Conservation (phyloP, 2,329 filamentous ascomycete genomes). For the Hypoxylon sp. region DNA sequence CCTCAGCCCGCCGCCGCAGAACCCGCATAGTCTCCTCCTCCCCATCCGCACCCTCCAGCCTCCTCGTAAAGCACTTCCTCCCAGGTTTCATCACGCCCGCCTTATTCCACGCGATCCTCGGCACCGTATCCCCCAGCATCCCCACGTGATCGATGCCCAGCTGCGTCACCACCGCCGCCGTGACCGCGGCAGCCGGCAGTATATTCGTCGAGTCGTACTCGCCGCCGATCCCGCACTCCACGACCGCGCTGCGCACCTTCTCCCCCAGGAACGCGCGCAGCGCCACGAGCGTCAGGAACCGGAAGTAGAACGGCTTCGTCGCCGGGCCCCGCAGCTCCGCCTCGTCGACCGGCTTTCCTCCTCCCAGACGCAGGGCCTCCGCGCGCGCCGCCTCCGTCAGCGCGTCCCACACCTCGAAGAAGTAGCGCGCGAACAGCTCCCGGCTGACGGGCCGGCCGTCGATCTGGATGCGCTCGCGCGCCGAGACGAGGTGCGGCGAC, state of each 20-base stretch:
- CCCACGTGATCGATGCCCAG: constrained; percentile 88
- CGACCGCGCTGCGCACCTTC: constrained; percentile 81
- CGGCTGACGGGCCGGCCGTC: constrained; percentile 79
- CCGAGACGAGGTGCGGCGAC: constrained; percentile 86
- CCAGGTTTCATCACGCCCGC: constrained; percentile 85
- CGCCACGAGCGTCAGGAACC: constrained; percentile 90
- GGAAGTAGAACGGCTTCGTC: constrained; percentile 91
- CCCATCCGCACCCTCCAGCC: constrained; percentile 66
- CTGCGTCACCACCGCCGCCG: constrained; percentile 81
- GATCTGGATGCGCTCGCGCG: constrained; percentile 87
- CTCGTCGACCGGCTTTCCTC: constrained; percentile 51
- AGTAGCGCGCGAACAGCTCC: constrained; percentile 79
- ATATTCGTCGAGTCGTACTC: constrained; percentile 96
- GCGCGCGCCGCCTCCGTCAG: constrained; percentile 60
- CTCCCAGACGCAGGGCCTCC: constrained; percentile 30
- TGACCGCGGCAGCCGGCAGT: constrained; percentile 73
- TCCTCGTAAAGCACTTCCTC: constrained; percentile 73
- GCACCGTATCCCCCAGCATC: constrained; percentile 83
- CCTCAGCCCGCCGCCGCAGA: constrained; percentile 70
- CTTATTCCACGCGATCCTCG: constrained; percentile 92
- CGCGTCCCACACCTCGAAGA: constrained; percentile 87
- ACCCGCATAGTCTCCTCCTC: constrained; percentile 60
- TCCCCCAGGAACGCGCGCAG: constrained; percentile 85
- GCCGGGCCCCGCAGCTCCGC: constrained; percentile 69
- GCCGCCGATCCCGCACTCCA: constrained; percentile 95